Percentiles rank a stretch among this genome's conserved stretches.
phyloP scores from a whole-genome alignment of 1,284 basidiomycete species.

The Heterobasidion parviporum region DNA sequence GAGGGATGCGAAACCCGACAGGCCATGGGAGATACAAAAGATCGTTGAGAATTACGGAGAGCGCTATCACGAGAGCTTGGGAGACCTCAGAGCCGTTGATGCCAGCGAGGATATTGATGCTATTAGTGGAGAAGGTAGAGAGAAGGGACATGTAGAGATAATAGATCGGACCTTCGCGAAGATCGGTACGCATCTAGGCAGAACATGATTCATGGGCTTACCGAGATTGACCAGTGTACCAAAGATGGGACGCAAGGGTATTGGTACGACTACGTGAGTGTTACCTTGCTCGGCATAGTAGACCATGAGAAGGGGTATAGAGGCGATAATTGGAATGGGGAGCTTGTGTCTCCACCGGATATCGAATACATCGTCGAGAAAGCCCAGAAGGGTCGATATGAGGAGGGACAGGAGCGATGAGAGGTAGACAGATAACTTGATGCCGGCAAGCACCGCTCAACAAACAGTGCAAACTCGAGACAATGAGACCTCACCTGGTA shows the following conservation, averaged over 20 bases:
- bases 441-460: neutral
- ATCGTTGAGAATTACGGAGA: conserved; percentile 90
- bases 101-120: conserved; percentile 98
- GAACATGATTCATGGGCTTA: conserved; percentile 24
- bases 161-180: conserved; percentile 73
- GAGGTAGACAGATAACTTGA: conserved; percentile 78
- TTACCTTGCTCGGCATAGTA: conserved; percentile 93
- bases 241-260: conserved; percentile 65
- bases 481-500: conserved; percentile 55
- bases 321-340: conserved; percentile 93
- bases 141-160: conserved; percentile 95
- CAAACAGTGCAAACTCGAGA: neutral
- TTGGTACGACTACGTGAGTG: conserved; percentile 91
- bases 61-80: conserved; percentile 88
- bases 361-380: conserved; percentile 97
- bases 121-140: conserved; percentile 96
- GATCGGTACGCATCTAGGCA: neutral
- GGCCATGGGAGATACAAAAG: conserved; percentile 86
- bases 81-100: conserved; percentile 95
- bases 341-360: conserved; percentile 98
- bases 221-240: conserved; percentile 85
- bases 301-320: conserved; percentile 91
- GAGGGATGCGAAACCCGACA: conserved; percentile 57
- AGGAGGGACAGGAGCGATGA: conserved; percentile 87
- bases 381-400: conserved; percentile 90